Percentiles rank a stretch among this genome's conserved stretches.
These are phyloP conservation scores for Aspergillus japonicus DNA, from an alignment of 2,329 filamentous ascomycete genomes.

Conservation along the genomic window DNA sequence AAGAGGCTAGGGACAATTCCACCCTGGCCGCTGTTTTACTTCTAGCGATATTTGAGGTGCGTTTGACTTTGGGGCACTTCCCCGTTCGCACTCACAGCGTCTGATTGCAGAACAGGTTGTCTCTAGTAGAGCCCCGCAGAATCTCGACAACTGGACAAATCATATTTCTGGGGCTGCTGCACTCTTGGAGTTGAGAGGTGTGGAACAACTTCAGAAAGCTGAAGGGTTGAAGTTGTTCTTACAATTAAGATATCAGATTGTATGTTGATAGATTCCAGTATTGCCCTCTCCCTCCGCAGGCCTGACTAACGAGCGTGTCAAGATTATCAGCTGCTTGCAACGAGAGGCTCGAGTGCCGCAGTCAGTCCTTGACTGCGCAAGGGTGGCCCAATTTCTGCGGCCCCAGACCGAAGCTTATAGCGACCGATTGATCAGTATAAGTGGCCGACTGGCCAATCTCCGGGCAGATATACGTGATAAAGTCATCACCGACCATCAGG, in stretches of 20 bases:
- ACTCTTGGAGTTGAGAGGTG: constrained; percentile 50
- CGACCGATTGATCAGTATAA: constrained; percentile 30
- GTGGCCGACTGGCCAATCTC: constrained; percentile 33
- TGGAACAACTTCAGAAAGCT: constrained; percentile 39
- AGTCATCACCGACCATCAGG: constrained; percentile 23
- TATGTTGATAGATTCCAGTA: constrained; percentile 30
- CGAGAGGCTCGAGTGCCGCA: constrained; percentile 30
- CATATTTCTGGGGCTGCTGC: constrained; percentile 62
- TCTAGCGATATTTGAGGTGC: constrained; percentile 63
- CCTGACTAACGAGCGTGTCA: constrained; percentile 9
- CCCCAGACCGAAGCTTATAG: constrained; percentile 28
- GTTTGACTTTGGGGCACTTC: constrained; percentile 8
- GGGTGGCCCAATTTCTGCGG: constrained; percentile 30
- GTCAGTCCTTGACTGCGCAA: constrained; percentile 33
- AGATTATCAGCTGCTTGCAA: constrained; percentile 41
- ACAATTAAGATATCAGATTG: constrained; percentile 58
- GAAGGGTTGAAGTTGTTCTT: constrained; percentile 54
- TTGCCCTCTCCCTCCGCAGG: background rate
- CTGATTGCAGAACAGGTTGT: constrained; percentile 30
- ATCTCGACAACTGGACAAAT: constrained; percentile 54
- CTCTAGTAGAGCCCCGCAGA: constrained; percentile 44
- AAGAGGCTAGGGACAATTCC: constrained; percentile 40
- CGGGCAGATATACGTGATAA: constrained; percentile 33
- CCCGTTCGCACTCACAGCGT: background rate
- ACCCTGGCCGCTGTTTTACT: constrained; percentile 56